Evolutionary conservation across 2,329 filamentous ascomycete species (phyloP).

Genomic region (Daldinia eschscholtzii): DNA sequence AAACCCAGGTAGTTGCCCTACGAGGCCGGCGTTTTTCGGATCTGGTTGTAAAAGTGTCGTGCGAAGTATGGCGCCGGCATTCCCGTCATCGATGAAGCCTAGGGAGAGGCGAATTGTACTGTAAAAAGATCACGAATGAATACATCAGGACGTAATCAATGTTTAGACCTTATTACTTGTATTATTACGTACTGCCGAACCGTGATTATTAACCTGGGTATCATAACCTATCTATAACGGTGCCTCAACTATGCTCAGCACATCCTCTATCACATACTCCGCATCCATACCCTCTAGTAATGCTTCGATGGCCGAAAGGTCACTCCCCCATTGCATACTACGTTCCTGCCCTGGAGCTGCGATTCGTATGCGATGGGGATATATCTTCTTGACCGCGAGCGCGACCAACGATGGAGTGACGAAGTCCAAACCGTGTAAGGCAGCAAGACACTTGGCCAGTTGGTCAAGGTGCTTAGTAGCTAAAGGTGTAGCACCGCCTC

Average conservation of each 20-base stretch:
- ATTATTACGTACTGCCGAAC: background rate
- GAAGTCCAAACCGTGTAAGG: slow-evolving; percentile 83
- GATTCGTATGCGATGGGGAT: slow-evolving; percentile 84
- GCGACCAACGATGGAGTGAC: slow-evolving; percentile 86
- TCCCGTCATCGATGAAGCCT: slow-evolving; percentile 15
- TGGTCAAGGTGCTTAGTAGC: slow-evolving; percentile 83
- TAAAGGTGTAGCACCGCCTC: slow-evolving; percentile 79
- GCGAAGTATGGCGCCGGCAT: slow-evolving; percentile 19
- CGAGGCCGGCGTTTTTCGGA: slow-evolving; percentile 42
- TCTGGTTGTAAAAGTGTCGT: slow-evolving; percentile 24
- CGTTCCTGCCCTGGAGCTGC: slow-evolving; percentile 73
- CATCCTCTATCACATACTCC: slow-evolving; percentile 75
- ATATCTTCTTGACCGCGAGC: slow-evolving; percentile 87
- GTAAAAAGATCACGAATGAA: slow-evolving; percentile 23
- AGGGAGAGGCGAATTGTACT: slow-evolving; percentile 1
- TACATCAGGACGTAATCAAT: slow-evolving; percentile 10
- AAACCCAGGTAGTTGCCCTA: slow-evolving; percentile 20
- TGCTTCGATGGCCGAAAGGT: slow-evolving; percentile 74
- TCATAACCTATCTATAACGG: slow-evolving; percentile 58
- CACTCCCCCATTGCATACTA: slow-evolving; percentile 94
- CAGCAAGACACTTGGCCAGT: slow-evolving; percentile 79
- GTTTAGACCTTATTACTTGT: slow-evolving; percentile 3
- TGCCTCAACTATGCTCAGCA: slow-evolving; percentile 68
- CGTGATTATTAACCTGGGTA: slow-evolving; percentile 22
- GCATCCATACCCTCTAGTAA: slow-evolving; percentile 73